phyloP scores from a whole-genome alignment of 2,329 filamentous ascomycete genomes.

The Canariomyces notabilis region DNA sequence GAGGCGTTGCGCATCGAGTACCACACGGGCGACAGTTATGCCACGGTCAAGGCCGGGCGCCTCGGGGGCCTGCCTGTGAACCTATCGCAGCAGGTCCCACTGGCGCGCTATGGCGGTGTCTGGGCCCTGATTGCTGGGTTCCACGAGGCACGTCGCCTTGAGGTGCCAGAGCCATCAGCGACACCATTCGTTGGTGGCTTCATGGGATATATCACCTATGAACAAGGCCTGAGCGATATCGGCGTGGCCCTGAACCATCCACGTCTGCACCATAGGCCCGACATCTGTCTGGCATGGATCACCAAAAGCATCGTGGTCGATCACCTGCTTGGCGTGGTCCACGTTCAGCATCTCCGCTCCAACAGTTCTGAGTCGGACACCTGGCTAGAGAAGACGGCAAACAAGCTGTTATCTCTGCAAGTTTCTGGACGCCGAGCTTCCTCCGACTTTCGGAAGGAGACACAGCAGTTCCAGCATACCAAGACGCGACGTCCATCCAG shows the following conservation, averaged over 20 bases:
- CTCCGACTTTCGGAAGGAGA: constrained; percentile 5
- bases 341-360: constrained; percentile 61
- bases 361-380: constrained; percentile 30
- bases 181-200: constrained; percentile 75
- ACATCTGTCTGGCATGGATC: constrained; percentile 72
- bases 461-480: not conserved
- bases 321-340: constrained; percentile 55
- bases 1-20: constrained; percentile 55
- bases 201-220: constrained; percentile 80
- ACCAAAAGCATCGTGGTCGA: constrained; percentile 74
- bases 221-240: constrained; percentile 66
- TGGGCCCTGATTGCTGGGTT: constrained; percentile 50
- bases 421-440: constrained; percentile 4
- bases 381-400: constrained; percentile 42
- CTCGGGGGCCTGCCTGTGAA: constrained; percentile 15
- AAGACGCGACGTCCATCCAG: constrained; percentile 13
- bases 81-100: constrained; percentile 26
- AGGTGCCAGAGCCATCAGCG: constrained; percentile 24
- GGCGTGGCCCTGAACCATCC: constrained; percentile 36
- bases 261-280: constrained; percentile 48
- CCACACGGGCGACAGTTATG: constrained; percentile 42
- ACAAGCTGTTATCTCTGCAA: constrained; percentile 25
- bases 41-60: constrained; percentile 27
- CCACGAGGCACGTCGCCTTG: constrained; percentile 30
- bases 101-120: constrained; percentile 32